Evolutionary conservation across 805 yeast genomes (phyloP).

Genomic region (Starmerella sp.): DNA sequence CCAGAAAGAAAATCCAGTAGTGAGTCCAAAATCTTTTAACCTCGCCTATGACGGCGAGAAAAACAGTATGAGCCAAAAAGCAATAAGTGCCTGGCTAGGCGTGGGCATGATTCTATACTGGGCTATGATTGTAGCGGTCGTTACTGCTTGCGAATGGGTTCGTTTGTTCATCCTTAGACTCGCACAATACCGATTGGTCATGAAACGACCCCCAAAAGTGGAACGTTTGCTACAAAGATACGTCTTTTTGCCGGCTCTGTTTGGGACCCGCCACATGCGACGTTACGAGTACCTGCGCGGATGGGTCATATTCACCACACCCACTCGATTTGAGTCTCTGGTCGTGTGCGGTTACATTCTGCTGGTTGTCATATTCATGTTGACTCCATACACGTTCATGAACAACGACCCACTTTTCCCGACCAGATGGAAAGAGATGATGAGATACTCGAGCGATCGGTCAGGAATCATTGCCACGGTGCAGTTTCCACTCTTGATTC

Average conservation of each 20-base stretch:
- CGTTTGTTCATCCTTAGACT: slow-evolving; percentile 13
- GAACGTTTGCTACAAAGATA: slow-evolving; percentile 22
- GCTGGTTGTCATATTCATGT: slow-evolving; percentile 27
- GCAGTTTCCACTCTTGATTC: slow-evolving; percentile 40
- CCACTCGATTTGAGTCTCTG: slow-evolving; percentile 43
- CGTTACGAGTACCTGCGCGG: slow-evolving; percentile 19
- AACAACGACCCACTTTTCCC: slow-evolving; percentile 31
- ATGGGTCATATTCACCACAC: slow-evolving; percentile 30
- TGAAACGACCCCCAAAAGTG: slow-evolving; percentile 19
- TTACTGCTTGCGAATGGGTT: not conserved
- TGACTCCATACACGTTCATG: slow-evolving; percentile 26
- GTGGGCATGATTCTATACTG: slow-evolving; percentile 26
- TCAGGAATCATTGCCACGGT: slow-evolving; percentile 41
- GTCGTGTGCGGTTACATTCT: slow-evolving; percentile 34
- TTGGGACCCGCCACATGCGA: slow-evolving; percentile 28
- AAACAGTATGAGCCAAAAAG: slow-evolving; percentile 23
- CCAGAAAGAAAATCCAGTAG: slow-evolving; percentile 5
- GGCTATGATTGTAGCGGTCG: slow-evolving; percentile 21
- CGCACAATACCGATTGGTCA: slow-evolving; percentile 18
- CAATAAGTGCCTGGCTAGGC: slow-evolving; percentile 27
- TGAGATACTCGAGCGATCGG: slow-evolving; percentile 42
- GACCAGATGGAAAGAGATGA: slow-evolving; percentile 29
- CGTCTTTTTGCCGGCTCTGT: slow-evolving; percentile 32
- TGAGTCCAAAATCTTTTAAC: slow-evolving; percentile 9
- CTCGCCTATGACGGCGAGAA: slow-evolving; percentile 20